Base-by-base conservation (phyloP, 129 eudicot species). In the Tagetes patula region DNA sequence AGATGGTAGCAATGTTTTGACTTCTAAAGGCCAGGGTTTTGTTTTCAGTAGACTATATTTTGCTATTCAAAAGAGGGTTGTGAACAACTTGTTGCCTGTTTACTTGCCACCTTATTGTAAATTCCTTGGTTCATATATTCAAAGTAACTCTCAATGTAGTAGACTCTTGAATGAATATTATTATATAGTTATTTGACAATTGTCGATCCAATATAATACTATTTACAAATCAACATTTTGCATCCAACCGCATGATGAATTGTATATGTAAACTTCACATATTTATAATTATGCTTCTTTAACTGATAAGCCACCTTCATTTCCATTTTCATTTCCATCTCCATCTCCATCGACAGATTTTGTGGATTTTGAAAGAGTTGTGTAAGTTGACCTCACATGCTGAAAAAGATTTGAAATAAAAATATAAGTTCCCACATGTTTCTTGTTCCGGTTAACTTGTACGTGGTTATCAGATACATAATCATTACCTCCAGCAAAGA, bases 401-500 rank as follows among this genome's bases (percentile, higher is more conserved):
- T 88, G 84, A 56, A 61, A 75, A 60, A 43, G 48, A 20, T 20
- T 20, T 20, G 27, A 20, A 20, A 20, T 20, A 20, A 20, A 20
- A 20, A 20, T 20, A 20, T 20, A 20, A 20, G 27, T 20, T 20
- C 27, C 27, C 27, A 20, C 27, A 20, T 20, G 27, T 20, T 20
- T 20, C 27, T 20, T 20, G 27, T 20, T 20, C 27, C 27, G 27
- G 27, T 20, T 20, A 20, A 20, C 27, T 20, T 20, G 27, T 20
- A 20, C 27, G 27, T 20, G 27, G 27, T 20, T 20, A 5, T 72
- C 55, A 59, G 58, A 8, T 50, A 50, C 43, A 20, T 20, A 39
- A 5, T 3, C 43, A 30, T 49, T 85, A 92, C 95, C 94, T 93
- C 96, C 41, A 90, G 89, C 72, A 93, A 80, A 45, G 96, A 61